phyloP scores from a whole-genome alignment of 2,329 filamentous ascomycete genomes.

The Raffaelea ambrosiae region DNA sequence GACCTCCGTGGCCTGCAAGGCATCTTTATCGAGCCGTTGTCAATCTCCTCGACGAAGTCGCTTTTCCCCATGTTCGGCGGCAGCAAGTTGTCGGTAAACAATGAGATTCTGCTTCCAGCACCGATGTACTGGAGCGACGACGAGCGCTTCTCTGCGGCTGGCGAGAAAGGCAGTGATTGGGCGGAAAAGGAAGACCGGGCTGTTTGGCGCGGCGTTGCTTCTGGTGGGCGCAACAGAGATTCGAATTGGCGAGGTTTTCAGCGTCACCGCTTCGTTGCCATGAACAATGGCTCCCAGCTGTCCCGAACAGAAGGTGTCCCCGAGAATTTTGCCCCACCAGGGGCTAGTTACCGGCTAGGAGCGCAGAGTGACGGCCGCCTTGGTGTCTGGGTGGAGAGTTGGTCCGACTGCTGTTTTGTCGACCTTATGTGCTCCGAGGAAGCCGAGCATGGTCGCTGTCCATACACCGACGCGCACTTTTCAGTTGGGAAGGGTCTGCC shows the following conservation, averaged over 20 bases:
- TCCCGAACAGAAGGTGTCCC: slow-evolving; percentile 34
- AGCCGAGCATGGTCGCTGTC: slow-evolving; percentile 24
- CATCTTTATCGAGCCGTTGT: slow-evolving; percentile 53
- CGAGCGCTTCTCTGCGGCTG: slow-evolving; percentile 50
- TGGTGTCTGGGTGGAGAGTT: slow-evolving; percentile 38
- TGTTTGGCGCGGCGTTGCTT: slow-evolving; percentile 61
- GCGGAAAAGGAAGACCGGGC: slow-evolving; percentile 43
- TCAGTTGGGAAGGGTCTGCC: slow-evolving; percentile 27
- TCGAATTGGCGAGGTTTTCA: slow-evolving; percentile 66
- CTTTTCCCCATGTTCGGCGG: slow-evolving; percentile 60
- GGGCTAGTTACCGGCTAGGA: slow-evolving; percentile 39
- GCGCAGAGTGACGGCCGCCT: slow-evolving; percentile 35
- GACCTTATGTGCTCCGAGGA: slow-evolving; percentile 42
- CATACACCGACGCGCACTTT: slow-evolving; percentile 41
- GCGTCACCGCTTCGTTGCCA: slow-evolving; percentile 64
- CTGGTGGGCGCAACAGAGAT: slow-evolving; percentile 50
- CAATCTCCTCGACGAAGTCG: slow-evolving; percentile 45
- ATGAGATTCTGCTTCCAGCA: slow-evolving; percentile 60
- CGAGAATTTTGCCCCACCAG: slow-evolving; percentile 47
- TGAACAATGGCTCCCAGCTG: slow-evolving; percentile 60
- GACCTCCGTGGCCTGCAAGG: slow-evolving; percentile 55
- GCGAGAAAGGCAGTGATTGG: slow-evolving; percentile 48
- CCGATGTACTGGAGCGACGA: slow-evolving; percentile 62
- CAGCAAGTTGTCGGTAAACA: slow-evolving; percentile 61
- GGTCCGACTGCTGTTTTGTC: slow-evolving; percentile 43